Evolutionary conservation across 31 red algal genomes (phyloP).

Genomic region (Endocladia muricata): DNA sequence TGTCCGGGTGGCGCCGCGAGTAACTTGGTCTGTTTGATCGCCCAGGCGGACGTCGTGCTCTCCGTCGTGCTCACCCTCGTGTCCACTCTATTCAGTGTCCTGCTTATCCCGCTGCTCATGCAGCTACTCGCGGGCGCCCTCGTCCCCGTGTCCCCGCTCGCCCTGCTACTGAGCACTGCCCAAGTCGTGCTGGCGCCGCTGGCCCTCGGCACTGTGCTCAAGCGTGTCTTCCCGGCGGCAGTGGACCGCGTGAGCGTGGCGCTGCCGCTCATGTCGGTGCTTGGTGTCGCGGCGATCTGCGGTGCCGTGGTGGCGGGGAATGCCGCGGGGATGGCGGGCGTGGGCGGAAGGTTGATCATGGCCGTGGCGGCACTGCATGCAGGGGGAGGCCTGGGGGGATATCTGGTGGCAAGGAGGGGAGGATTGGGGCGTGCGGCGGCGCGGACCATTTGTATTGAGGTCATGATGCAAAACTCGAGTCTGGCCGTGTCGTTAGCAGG

Average conservation of each 20-base stretch:
- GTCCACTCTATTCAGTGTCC: conserved; percentile 67
- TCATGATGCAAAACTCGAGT: conserved; percentile 97
- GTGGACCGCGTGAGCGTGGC: conserved; percentile 13
- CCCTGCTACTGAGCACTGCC: conserved; percentile 58
- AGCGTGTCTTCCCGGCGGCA: conserved; percentile 30
- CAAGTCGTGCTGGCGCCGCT: conserved; percentile 86
- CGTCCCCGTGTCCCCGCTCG: conserved; percentile 59
- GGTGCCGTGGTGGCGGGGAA: conserved; percentile 65
- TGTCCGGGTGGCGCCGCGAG: conserved; percentile 95
- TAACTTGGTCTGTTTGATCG: conserved; percentile 86
- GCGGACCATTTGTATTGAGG: conserved; percentile 89
- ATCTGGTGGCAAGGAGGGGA: conserved; percentile 30
- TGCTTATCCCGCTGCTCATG: conserved; percentile 78
- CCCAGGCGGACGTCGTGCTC: conserved; percentile 84
- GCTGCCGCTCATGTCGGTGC: conserved; percentile 69
- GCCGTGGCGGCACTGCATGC: conserved; percentile 74
- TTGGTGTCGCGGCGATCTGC: conserved; percentile 82
- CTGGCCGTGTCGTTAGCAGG: conserved; percentile 85
- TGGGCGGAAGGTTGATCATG: conserved; percentile 37
- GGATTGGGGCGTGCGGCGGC: not conserved
- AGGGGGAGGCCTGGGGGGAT: conserved; percentile 67
- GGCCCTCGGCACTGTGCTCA: conserved; percentile 45
- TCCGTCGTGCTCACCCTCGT: conserved; percentile 84
- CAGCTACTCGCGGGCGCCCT: conserved; percentile 69
- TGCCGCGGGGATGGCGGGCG: conserved; percentile 6